Evolutionary conservation across 768 basidiomycete species (phyloP), one percentile per base, ranked within the genome.

Genomic region (Rhodocollybia butyracea): DNA sequence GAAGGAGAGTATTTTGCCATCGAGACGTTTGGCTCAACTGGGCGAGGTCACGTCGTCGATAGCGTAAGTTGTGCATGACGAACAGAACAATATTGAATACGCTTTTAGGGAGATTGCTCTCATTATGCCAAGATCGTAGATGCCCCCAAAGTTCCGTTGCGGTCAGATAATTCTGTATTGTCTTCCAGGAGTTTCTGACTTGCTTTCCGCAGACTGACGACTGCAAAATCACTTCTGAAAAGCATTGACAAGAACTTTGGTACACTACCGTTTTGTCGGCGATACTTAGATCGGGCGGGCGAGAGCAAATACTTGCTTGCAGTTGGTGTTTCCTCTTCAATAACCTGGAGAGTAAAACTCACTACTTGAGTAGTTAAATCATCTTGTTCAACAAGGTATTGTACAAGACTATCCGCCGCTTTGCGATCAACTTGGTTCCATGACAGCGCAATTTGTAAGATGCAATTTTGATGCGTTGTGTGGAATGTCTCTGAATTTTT

Each of bases 1-100:
- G 97, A 99, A 71, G 97, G 95, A 38, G 97, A 98, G 64, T 98
- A 98, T 67, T 99, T 92, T 68, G 97, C 97, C 8, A 96, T 99
- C 54, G 97, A 99, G 71, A 99, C 97, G 1, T 99, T 99, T 68
- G 97, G 97, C 11, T 91, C 90, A n/a, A 98, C 96, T 0, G 96
- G 97, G 15, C 79, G 88, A 39, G 97, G 95, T 7, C 78, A 84
- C 24, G 91, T 97, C 21, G 78, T 91, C 15, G 96, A 98, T 64
- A 80, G 79, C 58, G 92, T 91, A 61, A 63, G 75, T 66, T 13
- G 40, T 29, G 3, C 5, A 19, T 2, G 59, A 43, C 29, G 29
- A 30, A 32, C 21, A 31, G 21, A 19, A 29, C 17, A 55, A 21
- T 48, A 43, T 52, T 54, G 27, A 45, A 21, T 51, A 47, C 5